Evolutionary conservation across 768 basidiomycete genomes (phyloP).

Genomic region (Lanmaoa pseudosensibilis): DNA sequence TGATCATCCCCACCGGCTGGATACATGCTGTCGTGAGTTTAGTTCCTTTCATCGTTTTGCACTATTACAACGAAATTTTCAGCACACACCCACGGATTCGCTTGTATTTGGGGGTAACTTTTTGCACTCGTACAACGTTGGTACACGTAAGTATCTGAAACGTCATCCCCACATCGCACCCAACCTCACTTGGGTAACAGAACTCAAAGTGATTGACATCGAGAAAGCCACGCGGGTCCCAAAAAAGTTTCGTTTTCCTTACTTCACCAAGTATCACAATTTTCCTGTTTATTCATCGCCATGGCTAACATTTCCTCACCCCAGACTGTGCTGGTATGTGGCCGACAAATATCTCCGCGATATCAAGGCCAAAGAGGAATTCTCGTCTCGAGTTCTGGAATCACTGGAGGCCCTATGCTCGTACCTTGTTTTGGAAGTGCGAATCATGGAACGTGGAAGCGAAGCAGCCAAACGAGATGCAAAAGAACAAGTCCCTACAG

Average conservation of each 20-base stretch:
- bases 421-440: slow-evolving; percentile 78
- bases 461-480: slow-evolving; percentile 75
- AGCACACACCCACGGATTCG: slow-evolving; percentile 91
- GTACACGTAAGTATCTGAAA: slow-evolving; percentile 62
- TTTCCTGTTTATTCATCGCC: slow-evolving; percentile 18
- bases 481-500: slow-evolving; percentile 77
- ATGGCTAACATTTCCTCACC: slow-evolving; percentile 4
- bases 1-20: slow-evolving; percentile 97
- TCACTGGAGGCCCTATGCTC: slow-evolving; percentile 71
- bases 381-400: slow-evolving; percentile 59
- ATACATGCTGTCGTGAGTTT: slow-evolving; percentile 90
- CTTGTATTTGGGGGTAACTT: slow-evolving; percentile 98
- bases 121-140: slow-evolving; percentile 87
- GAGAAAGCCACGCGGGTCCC: slow-evolving; percentile 92
- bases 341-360: slow-evolving; percentile 79
- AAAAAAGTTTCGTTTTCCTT: slow-evolving; percentile 85
- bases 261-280: slow-evolving; percentile 63
- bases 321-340: slow-evolving; percentile 87
- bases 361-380: slow-evolving; percentile 56
- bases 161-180: background rate
- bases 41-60: background rate
- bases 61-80: slow-evolving; percentile 7
- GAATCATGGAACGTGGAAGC: slow-evolving; percentile 65
- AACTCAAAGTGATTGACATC: slow-evolving; percentile 86
- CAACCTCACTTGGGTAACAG: slow-evolving; percentile 40